Percentiles rank a stretch among this genome's conserved stretches.
Evolutionary conservation across 179 eudicot genomes (phyloP).

Genomic region (Drosera spatulata): DNA sequence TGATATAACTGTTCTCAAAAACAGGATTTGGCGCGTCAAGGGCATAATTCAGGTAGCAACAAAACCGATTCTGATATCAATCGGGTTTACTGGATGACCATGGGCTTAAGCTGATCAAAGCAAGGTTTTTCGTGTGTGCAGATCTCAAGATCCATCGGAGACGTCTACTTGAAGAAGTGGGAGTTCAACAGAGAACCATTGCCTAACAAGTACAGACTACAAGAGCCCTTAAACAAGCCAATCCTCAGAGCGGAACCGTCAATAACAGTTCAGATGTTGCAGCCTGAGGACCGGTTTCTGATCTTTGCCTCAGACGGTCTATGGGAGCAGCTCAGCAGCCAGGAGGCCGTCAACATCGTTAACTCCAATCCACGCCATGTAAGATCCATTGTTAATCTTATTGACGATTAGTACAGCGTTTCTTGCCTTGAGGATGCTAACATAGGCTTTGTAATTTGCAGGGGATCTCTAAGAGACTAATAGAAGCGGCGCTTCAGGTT

Average conservation of each 20-base stretch:
- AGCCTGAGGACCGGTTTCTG: slow-evolving; percentile 66
- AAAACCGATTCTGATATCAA: too few species aligned
- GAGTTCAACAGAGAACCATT: slow-evolving; percentile 41
- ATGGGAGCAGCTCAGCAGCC: slow-evolving; percentile 91
- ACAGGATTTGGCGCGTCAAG: slow-evolving; percentile 33
- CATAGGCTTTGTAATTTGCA: too few species aligned
- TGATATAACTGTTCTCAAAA: slow-evolving; percentile 31
- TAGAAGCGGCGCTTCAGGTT: too few species aligned
- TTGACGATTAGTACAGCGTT: too few species aligned
- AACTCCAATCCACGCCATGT: slow-evolving; percentile 57
- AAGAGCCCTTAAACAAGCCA: slow-evolving; percentile 56
- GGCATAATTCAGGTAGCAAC: slow-evolving; percentile 28
- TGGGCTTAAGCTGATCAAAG: too few species aligned
- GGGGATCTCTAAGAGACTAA: too few species aligned
- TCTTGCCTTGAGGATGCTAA: too few species aligned
- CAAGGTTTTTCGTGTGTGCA: background rate
- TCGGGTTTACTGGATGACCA: too few species aligned
- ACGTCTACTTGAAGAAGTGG: slow-evolving; percentile 56
- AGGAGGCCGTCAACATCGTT: slow-evolving; percentile 70
- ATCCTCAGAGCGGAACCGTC: slow-evolving; percentile 75
- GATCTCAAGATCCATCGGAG: slow-evolving; percentile 79
- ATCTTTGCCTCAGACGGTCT: slow-evolving; percentile 23
- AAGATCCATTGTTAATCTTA: slow-evolving; percentile 11
- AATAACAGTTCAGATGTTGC: slow-evolving; percentile 44
- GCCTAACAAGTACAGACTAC: slow-evolving; percentile 32